Evolutionary conservation across 331 rosid genomes (phyloP).

Genomic region (Dryas integrifolia): DNA sequence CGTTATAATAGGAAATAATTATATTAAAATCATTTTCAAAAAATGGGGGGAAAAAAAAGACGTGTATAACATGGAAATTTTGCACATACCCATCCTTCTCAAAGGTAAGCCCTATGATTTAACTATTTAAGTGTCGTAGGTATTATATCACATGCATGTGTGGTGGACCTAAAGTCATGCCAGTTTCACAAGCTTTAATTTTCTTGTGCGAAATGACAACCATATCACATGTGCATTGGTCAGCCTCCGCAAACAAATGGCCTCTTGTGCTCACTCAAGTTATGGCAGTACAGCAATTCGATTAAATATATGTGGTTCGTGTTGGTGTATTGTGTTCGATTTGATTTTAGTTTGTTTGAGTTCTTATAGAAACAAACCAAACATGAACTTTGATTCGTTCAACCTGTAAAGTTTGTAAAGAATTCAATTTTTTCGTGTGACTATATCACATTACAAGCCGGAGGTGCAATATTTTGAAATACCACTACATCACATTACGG

Average conservation of each 20-base stretch:
- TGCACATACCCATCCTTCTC: neutral
- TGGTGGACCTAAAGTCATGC: constrained; percentile 17
- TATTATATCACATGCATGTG: constrained; percentile 10
- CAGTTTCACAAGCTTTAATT: neutral
- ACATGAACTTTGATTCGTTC: too few species aligned
- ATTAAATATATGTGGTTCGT: neutral
- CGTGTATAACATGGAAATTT: neutral
- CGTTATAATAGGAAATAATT: neutral
- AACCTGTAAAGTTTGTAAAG: too few species aligned
- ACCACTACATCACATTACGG: too few species aligned
- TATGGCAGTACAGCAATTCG: neutral
- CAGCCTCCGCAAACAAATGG: neutral
- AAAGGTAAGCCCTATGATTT: neutral
- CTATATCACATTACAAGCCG: too few species aligned
- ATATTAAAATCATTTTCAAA: neutral
- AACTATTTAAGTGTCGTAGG: constrained; percentile 5
- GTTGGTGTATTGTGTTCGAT: neutral
- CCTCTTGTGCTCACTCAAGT: neutral
- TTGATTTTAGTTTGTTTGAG: neutral
- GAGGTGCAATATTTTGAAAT: too few species aligned
- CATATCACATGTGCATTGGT: constrained; percentile 7
- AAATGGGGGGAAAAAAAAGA: neutral
- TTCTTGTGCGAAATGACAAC: neutral
- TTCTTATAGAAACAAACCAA: neutral
- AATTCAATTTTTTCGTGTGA: too few species aligned